Conservation (phyloP, 1,139 yeast species). For the Blastobotrys arbuscula region DNA sequence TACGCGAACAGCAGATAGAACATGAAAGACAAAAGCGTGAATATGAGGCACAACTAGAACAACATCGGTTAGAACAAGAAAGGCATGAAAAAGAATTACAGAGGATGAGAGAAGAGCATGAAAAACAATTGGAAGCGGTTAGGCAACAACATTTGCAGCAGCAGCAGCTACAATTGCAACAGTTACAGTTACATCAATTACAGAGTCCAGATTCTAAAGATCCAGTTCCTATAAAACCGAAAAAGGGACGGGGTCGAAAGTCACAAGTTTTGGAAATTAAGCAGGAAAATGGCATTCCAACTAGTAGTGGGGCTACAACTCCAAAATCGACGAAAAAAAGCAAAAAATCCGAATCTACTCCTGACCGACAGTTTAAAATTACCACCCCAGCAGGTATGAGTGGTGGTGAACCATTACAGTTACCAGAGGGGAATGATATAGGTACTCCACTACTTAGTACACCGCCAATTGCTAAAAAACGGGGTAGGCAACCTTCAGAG, state of each 20-base stretch:
- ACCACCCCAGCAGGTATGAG: background rate
- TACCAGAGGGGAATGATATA: background rate
- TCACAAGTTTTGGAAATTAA: background rate
- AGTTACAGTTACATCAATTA: too few species aligned
- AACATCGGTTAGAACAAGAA: background rate
- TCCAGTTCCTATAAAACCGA: too few species aligned
- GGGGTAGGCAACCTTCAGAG: constrained; percentile 6
- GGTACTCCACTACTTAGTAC: background rate
- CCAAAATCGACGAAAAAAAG: background rate
- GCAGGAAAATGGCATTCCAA: background rate
- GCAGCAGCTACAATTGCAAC: too few species aligned
- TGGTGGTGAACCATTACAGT: background rate
- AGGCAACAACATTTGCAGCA: background rate
- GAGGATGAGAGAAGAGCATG: background rate
- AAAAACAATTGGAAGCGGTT: background rate
- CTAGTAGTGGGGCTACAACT: background rate
- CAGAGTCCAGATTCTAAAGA: background rate
- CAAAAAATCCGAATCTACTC: background rate
- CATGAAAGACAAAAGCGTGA: background rate
- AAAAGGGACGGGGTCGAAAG: background rate
- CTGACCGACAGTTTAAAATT: background rate
- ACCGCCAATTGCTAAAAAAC: background rate
- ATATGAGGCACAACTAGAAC: background rate
- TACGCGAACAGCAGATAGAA: background rate
- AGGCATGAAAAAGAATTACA: background rate